These are phyloP conservation scores for Mycena crocata DNA, from an alignment of 768 basidiomycete genomes.

Conservation along the genomic window DNA sequence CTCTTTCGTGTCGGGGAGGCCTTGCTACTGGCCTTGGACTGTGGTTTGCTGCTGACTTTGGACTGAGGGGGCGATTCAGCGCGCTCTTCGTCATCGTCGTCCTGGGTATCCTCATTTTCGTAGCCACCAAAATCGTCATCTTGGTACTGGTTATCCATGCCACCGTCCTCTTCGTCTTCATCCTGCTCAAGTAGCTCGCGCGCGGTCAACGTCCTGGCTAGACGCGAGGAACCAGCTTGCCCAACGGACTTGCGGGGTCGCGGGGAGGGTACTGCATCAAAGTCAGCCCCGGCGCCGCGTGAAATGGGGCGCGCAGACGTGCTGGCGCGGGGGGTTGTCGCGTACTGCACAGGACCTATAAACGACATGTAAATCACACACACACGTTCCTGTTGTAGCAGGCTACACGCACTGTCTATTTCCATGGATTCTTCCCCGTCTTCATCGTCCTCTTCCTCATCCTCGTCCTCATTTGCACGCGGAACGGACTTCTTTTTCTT, in stretches of 20 bases:
- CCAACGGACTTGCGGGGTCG: conserved; percentile 44
- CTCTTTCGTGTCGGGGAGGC: conserved; percentile 48
- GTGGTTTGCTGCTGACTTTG: conserved; percentile 57
- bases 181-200: conserved; percentile 43
- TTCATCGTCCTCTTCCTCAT: conserved; percentile 57
- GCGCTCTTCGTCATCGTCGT: conserved; percentile 49
- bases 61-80: conserved; percentile 37
- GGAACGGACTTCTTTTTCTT: conserved; percentile 59
- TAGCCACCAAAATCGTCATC: conserved; percentile 61
- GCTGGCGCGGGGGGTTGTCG: conserved; percentile 53
- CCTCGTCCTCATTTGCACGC: conserved; percentile 23
- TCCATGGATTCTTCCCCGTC: conserved; percentile 83
- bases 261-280: conserved; percentile 73
- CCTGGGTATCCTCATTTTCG: too few species aligned
- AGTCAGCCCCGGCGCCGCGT: conserved; percentile 65
- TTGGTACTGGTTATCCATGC: conserved; percentile 46
- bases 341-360: conserved; percentile 55
- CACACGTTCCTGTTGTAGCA: not conserved
- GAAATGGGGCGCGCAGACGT: conserved; percentile 58
- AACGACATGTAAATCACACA: not conserved
- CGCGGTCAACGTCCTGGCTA: conserved; percentile 41
- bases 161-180: conserved; percentile 37
- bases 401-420: conserved; percentile 77
- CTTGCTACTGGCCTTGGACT: too few species aligned
- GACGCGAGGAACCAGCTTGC: conserved; percentile 52